Evolutionary conservation across 148 eudicot genomes (phyloP), one percentile per base, ranked within the genome.

Genomic region (Persicaria maculosa): DNA sequence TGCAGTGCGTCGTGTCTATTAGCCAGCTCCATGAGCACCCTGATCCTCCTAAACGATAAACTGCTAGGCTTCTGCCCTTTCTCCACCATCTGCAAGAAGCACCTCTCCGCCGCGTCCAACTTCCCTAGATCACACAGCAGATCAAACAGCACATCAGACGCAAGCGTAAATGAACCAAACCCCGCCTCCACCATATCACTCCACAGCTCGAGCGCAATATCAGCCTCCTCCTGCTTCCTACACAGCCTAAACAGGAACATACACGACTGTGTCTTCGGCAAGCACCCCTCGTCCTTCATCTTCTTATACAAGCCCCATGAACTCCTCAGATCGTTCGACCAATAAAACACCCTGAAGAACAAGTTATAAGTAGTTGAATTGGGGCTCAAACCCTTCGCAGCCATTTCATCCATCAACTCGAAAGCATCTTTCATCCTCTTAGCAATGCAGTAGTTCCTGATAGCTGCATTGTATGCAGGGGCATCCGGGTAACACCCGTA

Each of bases 11-110:
- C 91, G 40, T 88, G 82, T 80, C 76, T 87, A 16, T 91, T 89
- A 45, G 97, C 93, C 81, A 91, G 77, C 77, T 91, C 98, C 97
- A 93, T 86, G 12, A 93, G 91, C 80, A 93, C 95, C 82, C 89
- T 93, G 74, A 93, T 89, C 83, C 98, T 89, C 84, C 80, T 88
- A 72, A 84, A 93, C 0, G 95, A 82, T 10, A 90, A 89, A 80
- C 77, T 84, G 79, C 98, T 93, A 2, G 98, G 95, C 79, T 79
- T 91, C 55, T 88, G 93, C 40, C 98, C 91, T 68, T 89, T 93
- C 75, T 91, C 88, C 65, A 88, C 84, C 98, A 93, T 91, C 85
- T 93, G 83, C 89, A 89, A 77, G 78, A 93, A 93, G 68, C 93
- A 91, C 73, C 70, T 83, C 86, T 91, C 97, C 0, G 86, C 97